Conservation (phyloP, 2,329 filamentous ascomycete genomes). For the Aspergillus sp. region DNA sequence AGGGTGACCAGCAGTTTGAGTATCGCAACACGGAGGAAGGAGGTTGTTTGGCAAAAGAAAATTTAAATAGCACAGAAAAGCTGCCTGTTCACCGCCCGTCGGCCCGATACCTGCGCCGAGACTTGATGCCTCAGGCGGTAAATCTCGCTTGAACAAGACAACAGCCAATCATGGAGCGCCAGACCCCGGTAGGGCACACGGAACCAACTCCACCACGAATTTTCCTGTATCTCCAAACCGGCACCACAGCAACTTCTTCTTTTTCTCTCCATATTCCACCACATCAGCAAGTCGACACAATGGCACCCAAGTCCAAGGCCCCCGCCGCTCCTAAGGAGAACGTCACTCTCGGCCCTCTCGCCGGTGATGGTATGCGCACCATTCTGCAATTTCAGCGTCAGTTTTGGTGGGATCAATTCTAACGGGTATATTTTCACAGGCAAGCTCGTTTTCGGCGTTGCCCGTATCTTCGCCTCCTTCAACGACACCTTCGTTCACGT, state of each 20-base stretch:
- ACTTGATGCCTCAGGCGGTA: conserved; percentile 12
- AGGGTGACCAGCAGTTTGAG: not conserved
- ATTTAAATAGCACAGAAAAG: conserved; percentile 29
- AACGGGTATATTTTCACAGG: conserved; percentile 51
- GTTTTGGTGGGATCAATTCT: not conserved
- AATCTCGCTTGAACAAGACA: conserved; percentile 28
- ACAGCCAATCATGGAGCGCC: conserved; percentile 30
- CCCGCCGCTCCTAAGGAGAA: conserved; percentile 85
- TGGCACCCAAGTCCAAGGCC: conserved; percentile 87
- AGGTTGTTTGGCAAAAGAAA: conserved; percentile 3
- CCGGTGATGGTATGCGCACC: conserved; percentile 76
- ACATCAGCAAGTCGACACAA: conserved; percentile 58
- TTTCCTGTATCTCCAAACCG: conserved; percentile 26
- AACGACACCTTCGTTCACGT: conserved; percentile 97
- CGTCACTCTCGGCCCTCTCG: conserved; percentile 95
- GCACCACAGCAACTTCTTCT: conserved; percentile 24
- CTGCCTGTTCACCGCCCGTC: conserved; percentile 24
- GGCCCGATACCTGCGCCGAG: conserved; percentile 26
- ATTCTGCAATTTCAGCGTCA: not conserved
- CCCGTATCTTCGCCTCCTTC: conserved; percentile 95
- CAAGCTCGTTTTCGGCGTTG: conserved; percentile 97
- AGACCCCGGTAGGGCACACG: conserved; percentile 39
- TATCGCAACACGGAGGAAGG: not conserved
- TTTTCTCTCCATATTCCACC: conserved; percentile 41
- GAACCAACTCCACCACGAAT: conserved; percentile 13